Evolutionary conservation across 345 rosid species (phyloP).

Genomic region (Anastatica hierochuntica): DNA sequence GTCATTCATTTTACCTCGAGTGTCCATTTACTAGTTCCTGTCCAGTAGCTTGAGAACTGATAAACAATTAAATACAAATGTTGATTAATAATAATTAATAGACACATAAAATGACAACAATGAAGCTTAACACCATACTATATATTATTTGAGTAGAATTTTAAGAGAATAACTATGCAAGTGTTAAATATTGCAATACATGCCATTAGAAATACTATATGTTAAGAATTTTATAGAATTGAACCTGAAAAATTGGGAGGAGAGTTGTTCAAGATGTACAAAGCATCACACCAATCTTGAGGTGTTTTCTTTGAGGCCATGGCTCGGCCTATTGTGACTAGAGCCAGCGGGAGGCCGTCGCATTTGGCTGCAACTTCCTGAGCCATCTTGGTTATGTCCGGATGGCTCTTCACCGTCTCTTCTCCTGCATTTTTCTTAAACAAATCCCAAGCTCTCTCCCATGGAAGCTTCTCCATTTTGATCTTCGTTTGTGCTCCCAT

Average conservation of each 20-base stretch:
- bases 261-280: conserved; percentile 28
- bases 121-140: background rate
- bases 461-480: conserved; percentile 21
- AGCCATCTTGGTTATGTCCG: conserved; percentile 27
- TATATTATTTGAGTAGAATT: no score
- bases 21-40: conserved; percentile 13
- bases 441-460: conserved; percentile 30
- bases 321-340: conserved; percentile 29
- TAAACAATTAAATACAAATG: background rate
- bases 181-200: no score
- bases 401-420: conserved; percentile 22
- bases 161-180: no score
- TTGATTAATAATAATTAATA: background rate
- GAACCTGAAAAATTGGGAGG: conserved; percentile 30
- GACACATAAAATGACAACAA: background rate
- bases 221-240: background rate
- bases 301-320: conserved; percentile 29
- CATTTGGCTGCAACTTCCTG: conserved; percentile 26
- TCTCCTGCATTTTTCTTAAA: conserved; percentile 28
- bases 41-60: conserved; percentile 30
- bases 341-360: conserved; percentile 26
- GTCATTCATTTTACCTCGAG: conserved; percentile 3
- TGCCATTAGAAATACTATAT: background rate
- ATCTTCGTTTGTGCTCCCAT: conserved; percentile 28
- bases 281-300: conserved; percentile 29